These are phyloP conservation scores for Fusarium compactum DNA, from an alignment of 2,329 filamentous ascomycete species.

Conservation along the genomic window DNA sequence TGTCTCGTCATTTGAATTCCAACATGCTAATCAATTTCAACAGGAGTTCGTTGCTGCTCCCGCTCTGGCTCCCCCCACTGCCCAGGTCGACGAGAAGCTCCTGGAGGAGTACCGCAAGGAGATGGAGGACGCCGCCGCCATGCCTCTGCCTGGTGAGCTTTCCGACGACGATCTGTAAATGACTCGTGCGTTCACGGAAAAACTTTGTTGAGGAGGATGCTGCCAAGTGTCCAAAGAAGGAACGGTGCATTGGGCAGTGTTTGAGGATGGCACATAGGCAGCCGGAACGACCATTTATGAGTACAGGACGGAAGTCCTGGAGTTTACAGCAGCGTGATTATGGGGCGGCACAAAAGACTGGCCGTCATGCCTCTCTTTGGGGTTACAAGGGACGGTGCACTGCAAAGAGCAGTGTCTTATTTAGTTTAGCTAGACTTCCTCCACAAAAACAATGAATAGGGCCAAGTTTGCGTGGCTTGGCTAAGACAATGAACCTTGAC, in stretches of 20 bases:
- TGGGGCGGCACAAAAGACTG: conserved; percentile 49
- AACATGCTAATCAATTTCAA: conserved; percentile 45
- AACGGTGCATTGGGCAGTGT: conserved; percentile 43
- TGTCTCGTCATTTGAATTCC: background rate
- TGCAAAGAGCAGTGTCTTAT: conserved; percentile 49
- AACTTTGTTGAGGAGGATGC: conserved; percentile 50
- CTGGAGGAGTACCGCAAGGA: conserved; percentile 87
- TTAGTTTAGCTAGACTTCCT: conserved; percentile 55
- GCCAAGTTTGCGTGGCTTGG: conserved; percentile 49
- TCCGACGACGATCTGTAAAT: conserved; percentile 77
- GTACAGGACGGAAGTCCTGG: conserved; percentile 50
- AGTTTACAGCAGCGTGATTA: conserved; percentile 55
- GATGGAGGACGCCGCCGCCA: conserved; percentile 82
- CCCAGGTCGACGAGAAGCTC: conserved; percentile 85
- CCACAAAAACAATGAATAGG: conserved; percentile 47
- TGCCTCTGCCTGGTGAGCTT: conserved; percentile 95
- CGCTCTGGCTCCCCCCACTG: conserved; percentile 93
- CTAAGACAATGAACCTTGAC: conserved; percentile 37
- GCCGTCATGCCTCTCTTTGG: conserved; percentile 48
- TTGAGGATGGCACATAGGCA: conserved; percentile 50
- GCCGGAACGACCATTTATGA: conserved; percentile 56
- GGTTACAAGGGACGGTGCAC: conserved; percentile 51
- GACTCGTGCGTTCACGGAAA: conserved; percentile 46
- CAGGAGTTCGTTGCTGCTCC: conserved; percentile 97
- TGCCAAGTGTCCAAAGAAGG: conserved; percentile 36